Conservation (phyloP, 2,329 filamentous ascomycete genomes). For the Phyllosticta citriasiana region DNA sequence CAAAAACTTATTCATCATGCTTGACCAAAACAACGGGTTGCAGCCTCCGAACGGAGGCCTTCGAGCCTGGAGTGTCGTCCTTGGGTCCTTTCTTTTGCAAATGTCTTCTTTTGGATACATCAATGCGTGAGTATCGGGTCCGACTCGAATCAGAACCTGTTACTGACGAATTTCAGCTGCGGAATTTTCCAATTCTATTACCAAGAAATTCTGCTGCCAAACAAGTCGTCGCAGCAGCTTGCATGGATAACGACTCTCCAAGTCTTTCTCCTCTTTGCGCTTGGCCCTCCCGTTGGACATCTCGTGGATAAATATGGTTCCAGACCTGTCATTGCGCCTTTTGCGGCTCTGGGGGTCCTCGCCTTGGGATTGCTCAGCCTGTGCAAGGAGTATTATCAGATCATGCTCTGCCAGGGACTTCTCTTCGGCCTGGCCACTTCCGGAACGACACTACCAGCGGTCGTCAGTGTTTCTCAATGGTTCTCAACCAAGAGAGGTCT, state of each 20-base stretch:
- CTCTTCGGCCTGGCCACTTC: constrained; percentile 39
- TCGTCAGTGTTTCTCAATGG: constrained; percentile 39
- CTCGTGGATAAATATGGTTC: constrained; percentile 52
- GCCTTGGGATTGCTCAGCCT: constrained; percentile 49
- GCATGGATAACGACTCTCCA: constrained; percentile 28
- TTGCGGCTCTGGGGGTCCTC: constrained; percentile 43
- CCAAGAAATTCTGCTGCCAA: constrained; percentile 20
- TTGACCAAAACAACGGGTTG: not conserved
- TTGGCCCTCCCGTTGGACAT: constrained; percentile 47
- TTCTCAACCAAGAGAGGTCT: constrained; percentile 36
- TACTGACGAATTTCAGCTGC: constrained; percentile 11
- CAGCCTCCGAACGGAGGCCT: constrained; percentile 9
- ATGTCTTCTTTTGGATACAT: constrained; percentile 11
- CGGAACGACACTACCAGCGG: constrained; percentile 33
- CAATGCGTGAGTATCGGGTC: constrained; percentile 10
- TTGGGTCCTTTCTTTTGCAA: constrained; percentile 8
- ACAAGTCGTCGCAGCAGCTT: constrained; percentile 21
- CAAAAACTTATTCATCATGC: not conserved
- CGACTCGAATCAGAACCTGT: not conserved
- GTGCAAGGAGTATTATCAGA: constrained; percentile 40
- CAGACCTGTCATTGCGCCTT: constrained; percentile 38
- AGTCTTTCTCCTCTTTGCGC: constrained; percentile 14
- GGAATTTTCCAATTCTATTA: constrained; percentile 33
- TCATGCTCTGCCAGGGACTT: constrained; percentile 40
- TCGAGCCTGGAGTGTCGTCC: constrained; percentile 6